Conservation (phyloP, 768 basidiomycete species). For the Tylopilus cervinicoccineus region DNA sequence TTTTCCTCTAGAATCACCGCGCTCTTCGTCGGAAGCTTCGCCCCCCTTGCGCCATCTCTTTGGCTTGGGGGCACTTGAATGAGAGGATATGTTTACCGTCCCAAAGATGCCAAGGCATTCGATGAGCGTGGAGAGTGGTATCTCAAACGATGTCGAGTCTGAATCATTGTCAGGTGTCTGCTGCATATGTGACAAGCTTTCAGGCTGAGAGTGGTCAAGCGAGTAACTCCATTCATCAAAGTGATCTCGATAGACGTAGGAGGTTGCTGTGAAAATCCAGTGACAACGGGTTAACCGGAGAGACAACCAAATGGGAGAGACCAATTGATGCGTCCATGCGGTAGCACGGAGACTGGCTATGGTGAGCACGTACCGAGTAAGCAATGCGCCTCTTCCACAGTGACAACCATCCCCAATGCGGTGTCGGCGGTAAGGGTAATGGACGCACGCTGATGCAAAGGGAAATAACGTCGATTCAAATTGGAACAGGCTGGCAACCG, state of each 20-base stretch:
- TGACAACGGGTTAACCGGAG: neutral
- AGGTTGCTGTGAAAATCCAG: slow-evolving; percentile 54
- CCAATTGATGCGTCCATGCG: neutral
- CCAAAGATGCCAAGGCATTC: slow-evolving; percentile 95
- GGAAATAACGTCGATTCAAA: slow-evolving; percentile 7
- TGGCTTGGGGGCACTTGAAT: slow-evolving; percentile 33
- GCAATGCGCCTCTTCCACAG: slow-evolving; percentile 82
- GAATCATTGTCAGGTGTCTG: slow-evolving; percentile 10
- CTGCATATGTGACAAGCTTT: slow-evolving; percentile 18
- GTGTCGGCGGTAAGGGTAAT: slow-evolving; percentile 57
- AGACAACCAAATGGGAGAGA: neutral
- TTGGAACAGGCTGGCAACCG: neutral
- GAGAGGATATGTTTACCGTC: slow-evolving; percentile 48
- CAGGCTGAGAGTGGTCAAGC: slow-evolving; percentile 34
- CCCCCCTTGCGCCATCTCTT: slow-evolving; percentile 48
- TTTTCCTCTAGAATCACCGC: slow-evolving; percentile 34
- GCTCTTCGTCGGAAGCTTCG: slow-evolving; percentile 42
- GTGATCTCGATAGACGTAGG: slow-evolving; percentile 71
- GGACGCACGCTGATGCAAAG: slow-evolving; percentile 58
- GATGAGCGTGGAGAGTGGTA: slow-evolving; percentile 78
- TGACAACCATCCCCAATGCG: slow-evolving; percentile 75
- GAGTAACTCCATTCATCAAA: slow-evolving; percentile 79
- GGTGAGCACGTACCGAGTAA: slow-evolving; percentile 56
- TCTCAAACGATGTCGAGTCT: slow-evolving; percentile 57
- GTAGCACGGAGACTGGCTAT: slow-evolving; percentile 4